phyloP scores from a whole-genome alignment of 306 rosid genomes.

The Vigna mungo region DNA sequence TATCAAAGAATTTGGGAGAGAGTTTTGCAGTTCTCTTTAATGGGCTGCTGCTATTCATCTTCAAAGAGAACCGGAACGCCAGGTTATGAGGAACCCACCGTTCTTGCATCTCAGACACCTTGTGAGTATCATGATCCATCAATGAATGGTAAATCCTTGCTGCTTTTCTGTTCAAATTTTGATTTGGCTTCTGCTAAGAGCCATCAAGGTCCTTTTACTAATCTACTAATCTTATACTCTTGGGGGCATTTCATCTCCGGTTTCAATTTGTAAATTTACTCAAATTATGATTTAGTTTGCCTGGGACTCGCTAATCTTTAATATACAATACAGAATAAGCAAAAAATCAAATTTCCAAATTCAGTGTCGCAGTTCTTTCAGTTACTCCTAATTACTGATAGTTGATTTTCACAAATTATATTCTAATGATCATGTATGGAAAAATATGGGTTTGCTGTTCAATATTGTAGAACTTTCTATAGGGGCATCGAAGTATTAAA shows the following conservation, averaged over 20 bases:
- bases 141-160: constrained; percentile 34
- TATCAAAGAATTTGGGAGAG: constrained; percentile 27
- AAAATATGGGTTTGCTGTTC: not conserved
- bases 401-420: constrained; percentile 9
- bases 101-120: constrained; percentile 94
- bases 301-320: not conserved
- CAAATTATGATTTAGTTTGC: not conserved
- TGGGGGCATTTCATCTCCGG: not conserved
- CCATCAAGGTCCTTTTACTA: not conserved
- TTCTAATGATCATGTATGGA: not conserved
- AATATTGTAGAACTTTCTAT: not conserved
- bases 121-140: constrained; percentile 67
- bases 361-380: not conserved
- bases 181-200: constrained; percentile 11
- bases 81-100: constrained; percentile 71
- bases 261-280: not conserved
- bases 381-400: not conserved
- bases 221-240: not conserved
- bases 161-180: constrained; percentile 38
- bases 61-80: constrained; percentile 56
- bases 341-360: not conserved
- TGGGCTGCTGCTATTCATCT: constrained; percentile 79
- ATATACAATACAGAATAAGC: not conserved
- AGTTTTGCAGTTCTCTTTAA: constrained; percentile 51
- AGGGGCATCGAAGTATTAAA: not conserved